Evolutionary conservation across 129 eudicot species (phyloP).

Genomic region (sunflower (Helianthus annuus)): DNA sequence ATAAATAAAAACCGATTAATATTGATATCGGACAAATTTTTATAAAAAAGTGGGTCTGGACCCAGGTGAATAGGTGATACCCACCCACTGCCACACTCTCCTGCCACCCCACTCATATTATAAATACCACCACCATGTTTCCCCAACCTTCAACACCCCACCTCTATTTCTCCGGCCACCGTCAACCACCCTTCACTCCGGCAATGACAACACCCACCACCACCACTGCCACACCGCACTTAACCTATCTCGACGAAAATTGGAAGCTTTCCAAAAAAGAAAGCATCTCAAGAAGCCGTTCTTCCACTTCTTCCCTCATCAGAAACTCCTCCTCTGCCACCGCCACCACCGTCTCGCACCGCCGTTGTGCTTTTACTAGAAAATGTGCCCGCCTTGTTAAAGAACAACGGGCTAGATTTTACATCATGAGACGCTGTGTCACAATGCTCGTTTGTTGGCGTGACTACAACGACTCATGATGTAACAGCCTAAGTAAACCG

Average conservation of each 20-base stretch:
- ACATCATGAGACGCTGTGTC: constrained; percentile 78
- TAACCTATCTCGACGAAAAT: constrained; percentile 50
- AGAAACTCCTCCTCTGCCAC: constrained; percentile 23
- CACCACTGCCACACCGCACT: constrained; percentile 21
- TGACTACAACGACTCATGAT: constrained; percentile 62
- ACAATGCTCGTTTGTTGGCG: constrained; percentile 85
- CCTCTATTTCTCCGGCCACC: background rate
- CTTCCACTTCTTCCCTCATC: constrained; percentile 35
- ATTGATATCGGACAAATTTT: background rate
- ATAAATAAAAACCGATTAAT: no score
- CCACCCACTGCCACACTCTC: constrained; percentile 17
- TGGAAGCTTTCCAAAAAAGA: constrained; percentile 66
- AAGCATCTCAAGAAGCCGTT: constrained; percentile 44
- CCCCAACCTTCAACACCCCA: constrained; percentile 10
- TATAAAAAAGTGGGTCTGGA: constrained; percentile 36
- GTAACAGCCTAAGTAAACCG: background rate
- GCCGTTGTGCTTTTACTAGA: constrained; percentile 63
- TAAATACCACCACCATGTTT: constrained; percentile 38
- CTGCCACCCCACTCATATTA: constrained; percentile 48
- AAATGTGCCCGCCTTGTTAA: constrained; percentile 67
- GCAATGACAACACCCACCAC: constrained; percentile 14
- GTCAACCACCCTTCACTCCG: background rate
- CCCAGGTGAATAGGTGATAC: constrained; percentile 52
- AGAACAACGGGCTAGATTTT: constrained; percentile 78
- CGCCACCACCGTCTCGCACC: constrained; percentile 23